Base-by-base conservation (phyloP, 1,139 yeast species). In the Hemisphaericaspora xylanilytica region DNA sequence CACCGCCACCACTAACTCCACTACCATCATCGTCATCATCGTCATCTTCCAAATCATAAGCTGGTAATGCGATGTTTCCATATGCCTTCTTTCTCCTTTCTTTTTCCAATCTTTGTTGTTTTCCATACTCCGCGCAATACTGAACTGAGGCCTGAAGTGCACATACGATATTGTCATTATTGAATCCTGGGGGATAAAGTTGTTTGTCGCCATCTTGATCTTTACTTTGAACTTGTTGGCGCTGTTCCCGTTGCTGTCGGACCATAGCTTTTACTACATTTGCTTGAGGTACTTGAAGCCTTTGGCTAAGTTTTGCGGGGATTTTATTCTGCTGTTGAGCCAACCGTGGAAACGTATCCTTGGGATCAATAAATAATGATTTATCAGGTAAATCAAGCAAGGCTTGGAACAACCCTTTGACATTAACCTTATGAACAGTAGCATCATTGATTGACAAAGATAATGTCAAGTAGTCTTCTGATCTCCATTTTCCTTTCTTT, bases 141-240 rank as follows among this genome's bases (percentile, higher is more conserved):
- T 58, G 53, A 7, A 41, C 45, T 1, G 70, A 62, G 1, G 44
- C 47, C 24, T 55, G 39, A 39, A 66, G 43, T 0, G 71, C 72
- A 52, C 72, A 66, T 5, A 51, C 55, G 1, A 67, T 51, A 40
- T 64, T 65, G 37, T 65, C 68, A 37, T 60, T 58, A 37, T 52
- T 48, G 40, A 49, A 54, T 5, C 63, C 56, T 27, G 41, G 25
- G 5, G 30, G 17, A 21, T 38, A 27, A 49, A 28, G 26, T 28
- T 43, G 44, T 35, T 56, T 59, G 6, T 28, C 33, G 5, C 11
- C 26, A 20, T 24, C 26, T 9, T 11, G 8, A 24, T 12, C 10
- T 24, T 24, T 24, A 9, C 13, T 14, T 20, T 21, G 7, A n/a
- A 18, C 10, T 51, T 41, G 13, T 51, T 44, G 8, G 55, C 46